Base-by-base conservation (phyloP, 2,329 filamentous ascomycete genomes). In the Aureobasidium lini region DNA sequence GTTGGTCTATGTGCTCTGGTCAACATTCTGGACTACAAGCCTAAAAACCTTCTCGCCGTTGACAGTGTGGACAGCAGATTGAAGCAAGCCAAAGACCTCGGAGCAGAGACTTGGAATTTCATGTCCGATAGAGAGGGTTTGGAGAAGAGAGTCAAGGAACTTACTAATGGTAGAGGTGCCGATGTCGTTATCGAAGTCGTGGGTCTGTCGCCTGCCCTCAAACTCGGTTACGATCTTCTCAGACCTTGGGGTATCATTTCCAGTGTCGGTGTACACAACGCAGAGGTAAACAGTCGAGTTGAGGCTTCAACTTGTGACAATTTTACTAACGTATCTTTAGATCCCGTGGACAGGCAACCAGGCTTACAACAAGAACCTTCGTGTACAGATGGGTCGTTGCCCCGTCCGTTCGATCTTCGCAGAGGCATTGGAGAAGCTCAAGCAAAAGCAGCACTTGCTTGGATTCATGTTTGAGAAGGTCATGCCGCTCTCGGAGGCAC, bases 1-100 rank as follows among this genome's bases (percentile, higher is more conserved):
- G 78, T 96, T 3, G 92, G 90, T 1, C 80, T 96, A 11, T 96
- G 92, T 71, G 90, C 91, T 15, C 76, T 95, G 60, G 81, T 92
- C 62, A 87, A 89, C 61, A 87, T 88, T 6, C 77, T 87, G n/a
- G 84, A 90, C 67, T 86, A 85, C 71, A 83, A 84, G 64, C 90
- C 90, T 1, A 88, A 85, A 70, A 80, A 89, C 67, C 73, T 95
- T 2, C 84, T 95, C 62, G 90, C 89, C 6, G 82, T 95, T 50
- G 90, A 95, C 73, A 58, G 50, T n/a, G 61, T 63, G 16, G 44
- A 57, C 11, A 57, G 54, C 37, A 81, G 92, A 59, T 79, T 96
- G 43, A 84, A 87, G 56, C 78, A 89, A 43, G 92, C 91, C 28
- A 82, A 79, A 69, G 57, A 37, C 31, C 31, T 52, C n/a, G 48